Percentiles rank a stretch among this genome's conserved stretches.
Conservation (phyloP, 805 yeast genomes). For the Ogataea haglerorum region DNA sequence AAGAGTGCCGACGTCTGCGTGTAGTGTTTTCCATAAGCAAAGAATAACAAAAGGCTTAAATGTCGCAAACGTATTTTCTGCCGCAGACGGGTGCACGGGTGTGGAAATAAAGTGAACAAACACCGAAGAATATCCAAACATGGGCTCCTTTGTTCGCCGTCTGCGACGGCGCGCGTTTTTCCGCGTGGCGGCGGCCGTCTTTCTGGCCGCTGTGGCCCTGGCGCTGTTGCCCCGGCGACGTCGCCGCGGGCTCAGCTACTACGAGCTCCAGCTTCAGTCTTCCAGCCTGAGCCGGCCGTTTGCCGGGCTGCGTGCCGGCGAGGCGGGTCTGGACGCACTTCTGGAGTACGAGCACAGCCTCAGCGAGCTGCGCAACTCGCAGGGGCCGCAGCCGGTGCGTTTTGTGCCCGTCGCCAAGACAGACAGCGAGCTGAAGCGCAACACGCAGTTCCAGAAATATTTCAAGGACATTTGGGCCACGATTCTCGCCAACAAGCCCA, state of each 20-base stretch:
- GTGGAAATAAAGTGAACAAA: neutral
- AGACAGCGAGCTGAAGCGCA: constrained; percentile 17
- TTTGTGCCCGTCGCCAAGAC: constrained; percentile 11
- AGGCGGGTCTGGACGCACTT: constrained; percentile 7
- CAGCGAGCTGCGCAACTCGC: constrained; percentile 3
- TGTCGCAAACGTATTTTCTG: neutral
- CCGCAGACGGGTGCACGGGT: constrained; percentile 1
- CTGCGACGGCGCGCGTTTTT: constrained; percentile 4
- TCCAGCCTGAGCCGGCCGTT: constrained; percentile 8
- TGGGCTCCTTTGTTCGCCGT: constrained; percentile 1
- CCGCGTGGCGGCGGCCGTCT: neutral
- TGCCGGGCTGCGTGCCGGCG: constrained; percentile 4
- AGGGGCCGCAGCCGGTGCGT: constrained; percentile 11
- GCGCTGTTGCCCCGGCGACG: constrained; percentile 1
- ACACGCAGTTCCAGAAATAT: constrained; percentile 20
- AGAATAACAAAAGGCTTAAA: neutral
- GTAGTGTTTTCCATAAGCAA: constrained; percentile 1
- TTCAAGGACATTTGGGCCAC: constrained; percentile 21
- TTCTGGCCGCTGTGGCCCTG: neutral
- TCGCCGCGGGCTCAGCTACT: constrained; percentile 14
- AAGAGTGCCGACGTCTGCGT: constrained; percentile 40
- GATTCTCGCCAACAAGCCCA: constrained; percentile 23
- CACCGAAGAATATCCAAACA: neutral
- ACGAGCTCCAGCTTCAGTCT: constrained; percentile 17
- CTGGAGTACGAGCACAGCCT: constrained; percentile 15